A percentile compares a stretch with the other conserved stretches of the same genome.
phyloP scores from a whole-genome alignment of 2,329 filamentous ascomycete genomes.

The Stromatinia cepivora region DNA sequence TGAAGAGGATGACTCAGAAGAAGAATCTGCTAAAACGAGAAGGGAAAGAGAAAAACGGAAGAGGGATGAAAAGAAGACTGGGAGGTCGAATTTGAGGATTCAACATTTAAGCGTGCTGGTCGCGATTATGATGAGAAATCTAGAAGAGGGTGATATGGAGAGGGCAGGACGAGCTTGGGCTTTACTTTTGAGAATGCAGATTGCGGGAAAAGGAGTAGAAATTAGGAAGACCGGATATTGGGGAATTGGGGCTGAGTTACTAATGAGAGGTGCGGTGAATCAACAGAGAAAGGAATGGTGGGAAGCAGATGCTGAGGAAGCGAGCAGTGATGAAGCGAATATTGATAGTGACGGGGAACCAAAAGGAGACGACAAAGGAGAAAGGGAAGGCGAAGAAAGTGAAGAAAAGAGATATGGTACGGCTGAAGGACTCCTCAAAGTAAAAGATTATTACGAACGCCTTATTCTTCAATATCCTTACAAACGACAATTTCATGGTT shows the following conservation, averaged over 20 bases:
- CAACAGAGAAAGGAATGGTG: slow-evolving; percentile 27
- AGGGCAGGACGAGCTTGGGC: slow-evolving; percentile 76
- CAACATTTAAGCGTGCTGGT: slow-evolving; percentile 67
- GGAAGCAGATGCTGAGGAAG: slow-evolving; percentile 12
- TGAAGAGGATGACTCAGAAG: slow-evolving; percentile 23
- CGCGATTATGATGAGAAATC: slow-evolving; percentile 68
- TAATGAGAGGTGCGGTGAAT: slow-evolving; percentile 56
- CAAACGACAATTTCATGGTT: slow-evolving; percentile 56
- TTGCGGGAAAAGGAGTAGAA: slow-evolving; percentile 60
- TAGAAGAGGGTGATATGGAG: slow-evolving; percentile 68
- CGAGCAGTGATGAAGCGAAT: slow-evolving; percentile 5
- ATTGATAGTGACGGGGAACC: slow-evolving; percentile 17
- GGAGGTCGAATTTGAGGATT: slow-evolving; percentile 43
- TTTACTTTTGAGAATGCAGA: slow-evolving; percentile 64
- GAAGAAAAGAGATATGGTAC: slow-evolving; percentile 43
- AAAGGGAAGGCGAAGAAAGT: slow-evolving; percentile 17
- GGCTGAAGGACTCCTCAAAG: slow-evolving; percentile 54
- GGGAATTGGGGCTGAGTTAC: slow-evolving; percentile 81
- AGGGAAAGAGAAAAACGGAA: slow-evolving; percentile 18
- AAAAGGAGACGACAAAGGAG: slow-evolving; percentile 22
- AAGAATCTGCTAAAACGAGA: slow-evolving; percentile 29
- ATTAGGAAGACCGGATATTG: slow-evolving; percentile 69
- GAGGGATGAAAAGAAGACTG: slow-evolving; percentile 22
- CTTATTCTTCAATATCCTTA: slow-evolving; percentile 77
- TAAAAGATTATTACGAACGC: slow-evolving; percentile 71